Evolutionary conservation across 306 rosid species (phyloP), one percentile per base, ranked within the genome.

Genomic region (Cucumis melo): DNA sequence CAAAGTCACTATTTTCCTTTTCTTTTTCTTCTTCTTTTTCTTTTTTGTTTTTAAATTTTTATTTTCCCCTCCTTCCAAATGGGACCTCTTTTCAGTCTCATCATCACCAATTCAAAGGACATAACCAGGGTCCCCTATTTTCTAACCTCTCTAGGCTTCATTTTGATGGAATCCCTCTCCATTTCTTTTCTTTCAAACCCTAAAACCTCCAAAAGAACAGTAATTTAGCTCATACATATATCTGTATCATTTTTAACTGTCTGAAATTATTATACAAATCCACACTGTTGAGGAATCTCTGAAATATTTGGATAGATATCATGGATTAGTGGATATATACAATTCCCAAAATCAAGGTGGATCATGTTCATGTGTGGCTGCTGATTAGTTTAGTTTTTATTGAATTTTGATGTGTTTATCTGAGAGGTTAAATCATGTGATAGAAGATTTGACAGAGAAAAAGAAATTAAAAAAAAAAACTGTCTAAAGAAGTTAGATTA

Each of bases 71-170:
- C 6, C 27, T 51, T 50, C 55, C 14, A n/a, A 46, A 66, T 80
- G 84, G 86, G 83, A 8, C 85, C 81, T 82, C 32, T 46, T 38
- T 20, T 23, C 58, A 60, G 82, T 86, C 92, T 82, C 87, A 67
- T 90, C 87, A 68, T 82, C 75, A 80, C 75, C 77, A 50, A 61
- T 71, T 24, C 77, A 76, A 75, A 77, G 74, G 78, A 60, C 65
- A 38, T 36, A 27, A 50, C 55, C 38, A 70, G 21, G 56, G 56
- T 51, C 10, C 76, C 76, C 58, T 24, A 10, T 73, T 50, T 73
- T 19, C n/a, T 24, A 51, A 51, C 48, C 41, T 73, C 77, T 73
- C 48, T 32, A 70, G 77, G 62, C 58, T 73, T 51, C 61, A 73
- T 73, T 29, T 51, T 73, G 61, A 53, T 73, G 76, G 75, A 39